Evolutionary conservation across 192 early-diverging fungal species (phyloP).

Genomic region (Coemansia sp.): DNA sequence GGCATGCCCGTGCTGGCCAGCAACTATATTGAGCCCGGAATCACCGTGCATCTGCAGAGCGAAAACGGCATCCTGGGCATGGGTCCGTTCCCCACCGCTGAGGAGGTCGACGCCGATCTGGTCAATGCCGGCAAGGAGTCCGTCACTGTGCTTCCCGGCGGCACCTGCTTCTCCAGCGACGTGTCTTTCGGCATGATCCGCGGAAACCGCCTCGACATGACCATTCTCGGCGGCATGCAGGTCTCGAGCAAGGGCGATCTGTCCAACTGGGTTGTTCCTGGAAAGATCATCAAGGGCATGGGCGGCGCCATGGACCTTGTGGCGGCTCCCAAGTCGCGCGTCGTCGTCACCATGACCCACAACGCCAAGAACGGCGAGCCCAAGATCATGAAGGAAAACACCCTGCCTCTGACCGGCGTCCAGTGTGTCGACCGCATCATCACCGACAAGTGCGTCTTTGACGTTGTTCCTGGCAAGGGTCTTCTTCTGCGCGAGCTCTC

Average conservation of each 20-base stretch:
- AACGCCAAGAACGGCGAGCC: constrained; percentile 62
- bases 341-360: constrained; percentile 74
- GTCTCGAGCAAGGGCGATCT: constrained; percentile 72
- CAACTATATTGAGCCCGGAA: constrained; percentile 69
- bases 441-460: constrained; percentile 70
- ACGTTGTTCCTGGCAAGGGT: constrained; percentile 57
- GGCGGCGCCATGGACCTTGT: constrained; percentile 83
- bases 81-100: constrained; percentile 70
- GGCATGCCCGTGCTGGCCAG: constrained; percentile 77
- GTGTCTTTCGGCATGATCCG: constrained; percentile 80
- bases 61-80: constrained; percentile 81
- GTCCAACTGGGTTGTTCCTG: constrained; percentile 83
- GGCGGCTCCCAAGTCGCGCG: constrained; percentile 61
- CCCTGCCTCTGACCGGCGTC: constrained; percentile 70
- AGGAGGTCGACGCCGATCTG: constrained; percentile 71
- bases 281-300: constrained; percentile 85
- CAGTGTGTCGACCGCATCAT: constrained; percentile 66
- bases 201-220: constrained; percentile 71
- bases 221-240: constrained; percentile 74
- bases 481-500: constrained; percentile 66
- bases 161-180: constrained; percentile 68
- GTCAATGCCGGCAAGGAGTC: constrained; percentile 84
- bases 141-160: constrained; percentile 66
- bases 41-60: constrained; percentile 70
- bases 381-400: constrained; percentile 71